Percentiles rank a stretch among this genome's conserved stretches.
Conservation (phyloP, 2,329 filamentous ascomycete species). For the Talaromyces sp. region DNA sequence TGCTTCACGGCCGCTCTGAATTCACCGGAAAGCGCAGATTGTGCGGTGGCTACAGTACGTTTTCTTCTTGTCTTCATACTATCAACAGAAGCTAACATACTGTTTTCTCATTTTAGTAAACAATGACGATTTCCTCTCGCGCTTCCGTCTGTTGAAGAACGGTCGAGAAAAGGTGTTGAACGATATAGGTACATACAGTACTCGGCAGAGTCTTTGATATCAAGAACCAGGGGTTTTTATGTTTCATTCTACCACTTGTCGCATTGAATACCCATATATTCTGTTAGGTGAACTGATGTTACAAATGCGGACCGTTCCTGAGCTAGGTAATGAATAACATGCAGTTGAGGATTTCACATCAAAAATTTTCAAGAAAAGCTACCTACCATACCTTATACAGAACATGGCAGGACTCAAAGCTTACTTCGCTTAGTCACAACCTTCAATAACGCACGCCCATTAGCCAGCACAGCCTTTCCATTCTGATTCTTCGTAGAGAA, state of each 20-base stretch:
- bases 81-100: too few species aligned
- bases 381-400: not conserved
- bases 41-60: slow-evolving; percentile 85
- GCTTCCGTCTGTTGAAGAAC: slow-evolving; percentile 69
- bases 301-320: not conserved
- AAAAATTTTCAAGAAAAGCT: not conserved
- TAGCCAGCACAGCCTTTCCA: slow-evolving; percentile 81
- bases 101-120: slow-evolving; percentile 49
- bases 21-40: slow-evolving; percentile 84
- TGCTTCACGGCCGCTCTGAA: slow-evolving; percentile 77
- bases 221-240: not conserved
- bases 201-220: not conserved
- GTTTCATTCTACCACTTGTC: not conserved
- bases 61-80: too few species aligned
- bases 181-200: slow-evolving; percentile 27
- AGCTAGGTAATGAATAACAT: not conserved
- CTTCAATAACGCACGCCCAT: slow-evolving; percentile 77
- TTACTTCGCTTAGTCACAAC: slow-evolving; percentile 54
- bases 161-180: slow-evolving; percentile 35
- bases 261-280: not conserved
- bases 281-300: not conserved
- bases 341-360: not conserved
- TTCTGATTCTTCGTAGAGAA: slow-evolving; percentile 75
- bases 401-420: not conserved
- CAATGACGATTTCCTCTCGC: slow-evolving; percentile 75